Base-by-base conservation (phyloP, 306 rosid species). In the Fagus sylvatica region DNA sequence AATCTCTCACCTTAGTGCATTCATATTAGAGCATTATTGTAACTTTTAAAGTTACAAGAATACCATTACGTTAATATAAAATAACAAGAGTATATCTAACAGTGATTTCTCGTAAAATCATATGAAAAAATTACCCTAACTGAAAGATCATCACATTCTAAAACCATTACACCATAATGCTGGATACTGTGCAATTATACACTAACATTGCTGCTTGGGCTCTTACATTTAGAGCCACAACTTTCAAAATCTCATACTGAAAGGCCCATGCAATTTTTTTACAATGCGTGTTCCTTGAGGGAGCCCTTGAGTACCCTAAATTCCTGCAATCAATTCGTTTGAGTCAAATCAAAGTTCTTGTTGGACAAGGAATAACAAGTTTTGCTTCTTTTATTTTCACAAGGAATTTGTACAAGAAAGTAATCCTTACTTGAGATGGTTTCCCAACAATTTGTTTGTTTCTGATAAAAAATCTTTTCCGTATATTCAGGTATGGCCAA, bases 401-500 rank as follows among this genome's bases (percentile, higher is more conserved):
- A 11, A 39, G n/a, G 32, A n/a, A 40, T 19, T 2, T 66, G 67
- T 8, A 12, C 8, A 5, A 60, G 70, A 7, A 78, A 55, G 66
- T 59, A 69, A 69, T 62, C 1, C 40, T 4, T 56, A 48, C 59
- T 76, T 55, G 54, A 37, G 40, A 59, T 16, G 59, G 72, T 57
- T 78, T 56, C 34, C 33, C 15, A 72, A 69, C 15, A 46, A 60
- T 68, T 78, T 67, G 1, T 81, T 46, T 43, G 28, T 78, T 62
- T 15, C n/a, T 62, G n/a, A 69, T 77, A 53, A 53, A 53, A 53
- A 61, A 64, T 77, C 19, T n/a, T 42, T 79, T 66, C 10, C 41
- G 51, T 76, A 28, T 75, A 67, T 84, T 79, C 86, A 95, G 98
- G 88, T 95, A 95, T 78, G 98, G 98, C 74, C 98, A 95, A 92